Evolutionary conservation across 108 stramenopile genomes (phyloP), one percentile per base, ranked within the genome.

Genomic region (Mayamaea pseudoterrestris): DNA sequence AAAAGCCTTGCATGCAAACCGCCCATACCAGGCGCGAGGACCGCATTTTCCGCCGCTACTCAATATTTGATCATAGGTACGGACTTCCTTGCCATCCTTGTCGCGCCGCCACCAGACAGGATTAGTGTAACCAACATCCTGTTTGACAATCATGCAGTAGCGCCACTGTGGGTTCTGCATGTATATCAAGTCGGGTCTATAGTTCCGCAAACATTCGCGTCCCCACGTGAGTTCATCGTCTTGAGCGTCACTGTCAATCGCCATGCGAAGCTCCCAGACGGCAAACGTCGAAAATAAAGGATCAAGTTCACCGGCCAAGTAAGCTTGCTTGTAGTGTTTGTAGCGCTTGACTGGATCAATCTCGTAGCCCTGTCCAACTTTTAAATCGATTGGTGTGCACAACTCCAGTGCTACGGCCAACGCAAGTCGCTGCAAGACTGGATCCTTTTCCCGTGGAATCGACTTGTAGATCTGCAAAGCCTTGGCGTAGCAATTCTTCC

Each of bases 311-410:
- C 57, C 57, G 21, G 42, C 25, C 30, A 53, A 28, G 16, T 61
- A 55, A 9, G 75, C 75, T n/a, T 60, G 14, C 18, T 58, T 60
- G 35, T 65, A 76, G 35, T 71, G 63, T 51, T 29, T 47, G 34
- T 58, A 76, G 2, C 75, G 53, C 22, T 59, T 43, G n/a, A 71
- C 20, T 14, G 75, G 70, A 60, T 76, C 70, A 25, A 76, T 42
- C 16, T 12, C 30, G 3, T 27, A 25, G 14, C 20, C 35, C 3
- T 21, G 37, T 11, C 23, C 21, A 20, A 43, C 57, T 16, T 62
- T 62, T 34, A 60, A 48, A 0, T 39, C 30, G 0, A 52, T 9
- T 5, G 47, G 42, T 6, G 46, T 45, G 20, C 53, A 53, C 25
- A 69, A 43, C 44, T 69, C 67, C n/a, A 69, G 40, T 2, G 67